Evolutionary conservation across 305 asterid species (phyloP).

Genomic region (Fraxinus dipetala): DNA sequence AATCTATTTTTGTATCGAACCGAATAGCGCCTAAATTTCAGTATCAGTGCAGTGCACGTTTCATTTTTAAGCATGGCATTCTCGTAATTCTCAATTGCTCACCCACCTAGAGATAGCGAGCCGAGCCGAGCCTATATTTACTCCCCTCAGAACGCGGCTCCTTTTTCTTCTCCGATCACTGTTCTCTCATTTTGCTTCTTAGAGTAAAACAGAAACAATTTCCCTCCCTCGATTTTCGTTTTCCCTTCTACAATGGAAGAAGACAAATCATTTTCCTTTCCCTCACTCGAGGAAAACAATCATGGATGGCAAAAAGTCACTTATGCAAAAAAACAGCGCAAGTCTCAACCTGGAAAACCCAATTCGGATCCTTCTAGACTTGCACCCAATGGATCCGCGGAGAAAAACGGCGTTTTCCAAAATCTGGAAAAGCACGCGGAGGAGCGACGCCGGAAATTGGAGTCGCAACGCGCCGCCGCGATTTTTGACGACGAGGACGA

Average conservation of each 20-base stretch:
- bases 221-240: not conserved
- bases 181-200: not conserved
- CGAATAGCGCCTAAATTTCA: not conserved
- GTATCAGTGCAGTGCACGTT: not conserved
- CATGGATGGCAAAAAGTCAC: slow-evolving; percentile 87
- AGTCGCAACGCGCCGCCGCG: slow-evolving; percentile 40
- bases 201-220: not conserved
- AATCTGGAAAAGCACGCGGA: slow-evolving; percentile 61
- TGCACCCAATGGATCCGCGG: slow-evolving; percentile 51
- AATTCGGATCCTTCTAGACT: slow-evolving; percentile 30
- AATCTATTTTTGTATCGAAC: not conserved
- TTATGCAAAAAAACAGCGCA: slow-evolving; percentile 57
- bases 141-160: not conserved
- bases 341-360: slow-evolving; percentile 33
- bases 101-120: not conserved
- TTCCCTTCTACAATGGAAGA: slow-evolving; percentile 42
- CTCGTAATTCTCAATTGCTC: not conserved
- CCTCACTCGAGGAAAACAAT: slow-evolving; percentile 26
- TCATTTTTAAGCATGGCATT: not conserved
- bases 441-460: slow-evolving; percentile 54
- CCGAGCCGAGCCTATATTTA: not conserved
- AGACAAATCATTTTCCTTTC: slow-evolving; percentile 36
- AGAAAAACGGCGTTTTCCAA: slow-evolving; percentile 39
- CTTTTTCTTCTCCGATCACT: not conserved
- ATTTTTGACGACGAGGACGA: slow-evolving; percentile 37